phyloP scores from a whole-genome alignment of 768 basidiomycete genomes.

The Rhodotorula toruloides region DNA sequence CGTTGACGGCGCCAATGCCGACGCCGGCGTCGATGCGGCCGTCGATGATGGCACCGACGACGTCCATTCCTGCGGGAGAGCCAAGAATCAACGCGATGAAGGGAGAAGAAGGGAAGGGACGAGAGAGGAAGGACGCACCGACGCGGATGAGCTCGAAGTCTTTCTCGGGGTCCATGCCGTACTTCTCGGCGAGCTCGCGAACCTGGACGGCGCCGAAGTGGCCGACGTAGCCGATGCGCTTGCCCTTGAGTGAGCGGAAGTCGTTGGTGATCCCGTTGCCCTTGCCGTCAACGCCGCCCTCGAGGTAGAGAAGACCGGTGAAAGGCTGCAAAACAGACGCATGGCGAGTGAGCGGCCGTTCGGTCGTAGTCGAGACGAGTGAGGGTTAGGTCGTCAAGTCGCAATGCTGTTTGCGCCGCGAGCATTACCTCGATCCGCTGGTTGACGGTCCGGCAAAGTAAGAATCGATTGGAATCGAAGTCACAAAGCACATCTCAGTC shows the following conservation, averaged over 20 bases:
- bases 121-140: not conserved
- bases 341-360: too few relatives aligned
- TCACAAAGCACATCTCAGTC: too few relatives aligned
- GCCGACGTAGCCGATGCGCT: constrained; percentile 41
- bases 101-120: not conserved
- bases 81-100: too few relatives aligned
- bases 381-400: not conserved
- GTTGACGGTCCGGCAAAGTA: not conserved
- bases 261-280: constrained; percentile 28
- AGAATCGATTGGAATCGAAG: not conserved
- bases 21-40: constrained; percentile 41
- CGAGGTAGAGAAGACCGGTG: constrained; percentile 42
- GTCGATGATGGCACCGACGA: constrained; percentile 38
- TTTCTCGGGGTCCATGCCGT: constrained; percentile 35
- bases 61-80: constrained; percentile 40
- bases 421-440: not conserved
- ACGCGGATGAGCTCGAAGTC: constrained; percentile 29
- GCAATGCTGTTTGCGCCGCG: not conserved
- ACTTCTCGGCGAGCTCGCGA: constrained; percentile 39
- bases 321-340: constrained; percentile 27
- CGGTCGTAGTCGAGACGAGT: too few relatives aligned
- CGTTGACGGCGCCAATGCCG: constrained; percentile 41
- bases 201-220: constrained; percentile 36
- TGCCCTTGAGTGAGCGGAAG: constrained; percentile 38
- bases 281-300: constrained; percentile 38